Evolutionary conservation across 495 filamentous ascomycete genomes (phyloP).

Genomic region (Trichoderma virens): DNA sequence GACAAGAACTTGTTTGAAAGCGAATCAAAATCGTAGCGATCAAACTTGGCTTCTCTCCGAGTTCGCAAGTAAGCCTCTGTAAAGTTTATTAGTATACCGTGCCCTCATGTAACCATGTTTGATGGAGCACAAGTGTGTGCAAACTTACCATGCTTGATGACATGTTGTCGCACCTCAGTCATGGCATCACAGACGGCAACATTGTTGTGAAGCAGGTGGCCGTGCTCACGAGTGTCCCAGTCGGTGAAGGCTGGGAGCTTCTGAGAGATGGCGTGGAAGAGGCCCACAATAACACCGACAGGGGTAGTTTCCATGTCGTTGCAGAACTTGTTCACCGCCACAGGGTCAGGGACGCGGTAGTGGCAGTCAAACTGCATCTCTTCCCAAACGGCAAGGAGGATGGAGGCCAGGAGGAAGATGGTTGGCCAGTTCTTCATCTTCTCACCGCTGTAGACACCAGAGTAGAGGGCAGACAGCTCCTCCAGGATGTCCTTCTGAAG

Average conservation of each 20-base stretch:
- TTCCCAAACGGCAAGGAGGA: conserved; percentile 88
- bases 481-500: conserved; percentile 89
- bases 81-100: conserved; percentile 11
- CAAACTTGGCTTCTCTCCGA: conserved; percentile 59
- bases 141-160: conserved; percentile 76
- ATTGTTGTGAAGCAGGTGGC: conserved; percentile 79
- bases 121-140: not conserved
- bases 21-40: conserved; percentile 84
- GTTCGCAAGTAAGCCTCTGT: conserved; percentile 50
- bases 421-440: conserved; percentile 96
- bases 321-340: conserved; percentile 85
- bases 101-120: conserved; percentile 1
- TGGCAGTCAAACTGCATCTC: conserved; percentile 96
- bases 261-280: conserved; percentile 93
- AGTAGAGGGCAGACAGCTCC: conserved; percentile 82
- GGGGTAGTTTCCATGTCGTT: conserved; percentile 88
- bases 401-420: conserved; percentile 88
- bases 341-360: conserved; percentile 76
- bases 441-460: conserved; percentile 87
- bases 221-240: conserved; percentile 85
- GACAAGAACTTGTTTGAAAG: conserved; percentile 92
- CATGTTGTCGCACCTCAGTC: conserved; percentile 85
- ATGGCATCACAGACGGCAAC: conserved; percentile 83
- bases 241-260: conserved; percentile 83
- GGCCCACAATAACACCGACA: conserved; percentile 85